Percentiles rank a stretch among this genome's conserved stretches.
Evolutionary conservation across 2,329 filamentous ascomycete genomes (phyloP).

Genomic region (Drechslerella stenobrocha): DNA sequence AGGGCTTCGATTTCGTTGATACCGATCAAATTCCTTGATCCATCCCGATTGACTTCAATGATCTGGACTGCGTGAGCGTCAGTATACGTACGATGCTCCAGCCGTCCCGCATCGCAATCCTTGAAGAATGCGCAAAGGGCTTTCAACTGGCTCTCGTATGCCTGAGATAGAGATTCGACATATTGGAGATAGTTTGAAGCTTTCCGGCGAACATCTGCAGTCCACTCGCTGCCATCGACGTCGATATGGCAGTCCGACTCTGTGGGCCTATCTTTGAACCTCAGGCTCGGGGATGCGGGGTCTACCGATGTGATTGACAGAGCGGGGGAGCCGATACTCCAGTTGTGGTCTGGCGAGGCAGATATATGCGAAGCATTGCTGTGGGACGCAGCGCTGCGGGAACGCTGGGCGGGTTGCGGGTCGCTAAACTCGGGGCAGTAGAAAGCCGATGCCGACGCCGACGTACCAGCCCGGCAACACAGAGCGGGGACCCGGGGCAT

Average conservation of each 20-base stretch:
- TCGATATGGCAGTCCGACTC: neutral
- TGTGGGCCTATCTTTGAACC: constrained; percentile 20
- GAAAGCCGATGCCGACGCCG: no score
- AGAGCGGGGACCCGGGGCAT: no score
- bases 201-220: constrained; percentile 28
- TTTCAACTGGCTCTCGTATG: constrained; percentile 38
- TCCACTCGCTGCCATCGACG: constrained; percentile 5
- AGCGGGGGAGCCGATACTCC: constrained; percentile 37
- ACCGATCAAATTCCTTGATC: constrained; percentile 22
- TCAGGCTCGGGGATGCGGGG: constrained; percentile 29
- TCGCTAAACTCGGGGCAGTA: no score
- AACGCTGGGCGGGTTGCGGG: no score
- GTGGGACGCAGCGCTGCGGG: constrained; percentile 6
- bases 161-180: constrained; percentile 38
- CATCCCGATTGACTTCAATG: constrained; percentile 25
- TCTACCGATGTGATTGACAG: constrained; percentile 43
- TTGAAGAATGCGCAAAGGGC: constrained; percentile 34
- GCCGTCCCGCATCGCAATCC: neutral
- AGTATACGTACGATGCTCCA: constrained; percentile 8
- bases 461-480: no score
- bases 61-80: constrained; percentile 30
- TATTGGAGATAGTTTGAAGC: constrained; percentile 47
- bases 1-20: constrained; percentile 37
- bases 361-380: constrained; percentile 18
- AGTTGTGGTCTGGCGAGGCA: constrained; percentile 2